Conservation (phyloP, 2,329 filamentous ascomycete genomes). For the Lecanicillium sp. region DNA sequence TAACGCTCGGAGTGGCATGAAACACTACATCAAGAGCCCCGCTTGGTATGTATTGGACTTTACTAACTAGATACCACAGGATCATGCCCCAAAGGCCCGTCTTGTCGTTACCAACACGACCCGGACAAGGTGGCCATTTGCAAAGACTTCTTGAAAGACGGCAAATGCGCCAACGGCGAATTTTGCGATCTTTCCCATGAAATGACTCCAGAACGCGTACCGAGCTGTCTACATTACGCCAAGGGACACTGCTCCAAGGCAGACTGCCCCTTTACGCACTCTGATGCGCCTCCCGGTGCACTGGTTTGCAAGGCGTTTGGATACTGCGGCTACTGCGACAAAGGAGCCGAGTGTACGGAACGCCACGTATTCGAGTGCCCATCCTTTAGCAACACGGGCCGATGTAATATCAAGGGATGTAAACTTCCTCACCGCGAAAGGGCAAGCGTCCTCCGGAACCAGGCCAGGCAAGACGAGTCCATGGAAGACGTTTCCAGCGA, state of each 20-base stretch:
- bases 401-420: slow-evolving; percentile 74
- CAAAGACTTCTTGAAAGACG: slow-evolving; percentile 76
- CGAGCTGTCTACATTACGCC: slow-evolving; percentile 83
- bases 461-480: slow-evolving; percentile 47
- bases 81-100: slow-evolving; percentile 73
- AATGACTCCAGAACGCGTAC: slow-evolving; percentile 72
- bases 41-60: slow-evolving; percentile 30
- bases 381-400: slow-evolving; percentile 85
- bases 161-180: slow-evolving; percentile 67
- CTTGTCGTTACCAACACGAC: slow-evolving; percentile 78
- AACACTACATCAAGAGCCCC: slow-evolving; percentile 13
- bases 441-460: slow-evolving; percentile 70
- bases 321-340: slow-evolving; percentile 79
- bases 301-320: slow-evolving; percentile 81
- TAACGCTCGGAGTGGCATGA: slow-evolving; percentile 15
- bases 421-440: slow-evolving; percentile 81
- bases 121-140: slow-evolving; percentile 81
- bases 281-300: slow-evolving; percentile 66
- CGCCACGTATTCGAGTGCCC: slow-evolving; percentile 92
- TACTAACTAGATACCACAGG: slow-evolving; percentile 54
- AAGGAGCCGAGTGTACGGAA: slow-evolving; percentile 67
- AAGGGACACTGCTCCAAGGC: slow-evolving; percentile 84
- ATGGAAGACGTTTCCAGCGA: slow-evolving; percentile 71
- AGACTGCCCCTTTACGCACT: slow-evolving; percentile 81
- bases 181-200: slow-evolving; percentile 90